Evolutionary conservation across 2,329 filamentous ascomycete species (phyloP), one percentile per base, ranked within the genome.

Genomic region (Mollisia scopiformis): DNA sequence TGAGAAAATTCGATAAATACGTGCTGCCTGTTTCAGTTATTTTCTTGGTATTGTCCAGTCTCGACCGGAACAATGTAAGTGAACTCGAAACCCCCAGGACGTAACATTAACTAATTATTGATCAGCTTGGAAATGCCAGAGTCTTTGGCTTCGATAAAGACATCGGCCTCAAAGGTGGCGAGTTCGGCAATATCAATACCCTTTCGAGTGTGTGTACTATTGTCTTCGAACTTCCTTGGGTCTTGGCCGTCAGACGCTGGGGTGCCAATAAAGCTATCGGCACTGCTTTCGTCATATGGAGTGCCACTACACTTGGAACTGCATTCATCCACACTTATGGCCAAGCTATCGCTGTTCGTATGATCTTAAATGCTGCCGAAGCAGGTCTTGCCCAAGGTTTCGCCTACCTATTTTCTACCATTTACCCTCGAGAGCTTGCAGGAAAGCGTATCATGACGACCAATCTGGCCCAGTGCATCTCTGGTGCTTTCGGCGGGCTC

Each of bases 401-500:
- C 13, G 65, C 67, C 6, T 73, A 68, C 35, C 54, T 72, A 25
- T 69, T 74, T 37, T 68, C 67, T 6, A 74, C 71, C 1, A 72
- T 73, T 39, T 74, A 69, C 62, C 59, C 68, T 8, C 62, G 70
- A 10, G 63, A 71, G 33, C 35, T 59, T 11, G 64, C 67, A 23
- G 69, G 59, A 11, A 73, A 73, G 60, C 68, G 72, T 19, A 69
- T 71, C 11, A 67, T 66, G 41, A 65, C 67, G 37, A 66, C 68
- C 7, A 70, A 72, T 50, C 63, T 65, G 33, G 66, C 64, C 6
- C 68, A 43, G 58, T 63, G 23, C 57, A 69, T 80, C 39, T 72
- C 78, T 1, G 79, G 77, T 1, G 76, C 78, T 25, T 84, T 85
- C 65, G 81, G 81, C 2, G 82, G 82, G 2, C 77, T 81, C 5